Evolutionary conservation across 2,329 filamentous ascomycete species (phyloP).

Genomic region (Gaeumannomyces tritici): DNA sequence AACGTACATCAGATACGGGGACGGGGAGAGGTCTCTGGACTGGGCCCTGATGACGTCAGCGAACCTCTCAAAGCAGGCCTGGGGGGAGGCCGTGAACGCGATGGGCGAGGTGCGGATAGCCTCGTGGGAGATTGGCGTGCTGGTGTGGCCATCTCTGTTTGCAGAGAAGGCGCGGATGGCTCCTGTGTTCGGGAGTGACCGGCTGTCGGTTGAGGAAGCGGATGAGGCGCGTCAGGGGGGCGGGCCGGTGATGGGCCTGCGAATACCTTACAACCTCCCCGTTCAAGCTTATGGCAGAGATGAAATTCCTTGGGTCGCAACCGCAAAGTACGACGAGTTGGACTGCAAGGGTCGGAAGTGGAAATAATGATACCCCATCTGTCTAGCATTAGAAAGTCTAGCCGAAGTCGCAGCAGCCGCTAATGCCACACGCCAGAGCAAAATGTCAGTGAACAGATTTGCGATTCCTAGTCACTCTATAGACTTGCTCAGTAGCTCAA

Average conservation of each 20-base stretch:
- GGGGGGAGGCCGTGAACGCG: conserved; percentile 56
- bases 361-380: conserved; percentile 7
- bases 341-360: conserved; percentile 48
- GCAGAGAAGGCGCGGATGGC: conserved; percentile 49
- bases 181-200: conserved; percentile 56
- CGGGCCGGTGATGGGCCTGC: conserved; percentile 49
- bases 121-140: conserved; percentile 75
- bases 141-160: conserved; percentile 66
- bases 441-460: background rate
- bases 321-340: conserved; percentile 44
- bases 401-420: no score
- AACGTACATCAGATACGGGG: conserved; percentile 63
- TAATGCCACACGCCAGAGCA: no score
- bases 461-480: no score
- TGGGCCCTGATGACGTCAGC: conserved; percentile 87
- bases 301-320: conserved; percentile 73
- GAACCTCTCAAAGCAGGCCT: conserved; percentile 84
- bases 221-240: conserved; percentile 10
- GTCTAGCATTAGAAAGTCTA: background rate
- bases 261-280: conserved; percentile 78
- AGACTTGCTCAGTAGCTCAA: no score
- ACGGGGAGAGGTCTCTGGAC: conserved; percentile 47
- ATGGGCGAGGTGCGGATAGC: conserved; percentile 58
- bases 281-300: conserved; percentile 51
- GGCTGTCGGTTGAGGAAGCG: conserved; percentile 23